phyloP scores from a whole-genome alignment of 768 basidiomycete species.

The Clitopilus hobsonii region DNA sequence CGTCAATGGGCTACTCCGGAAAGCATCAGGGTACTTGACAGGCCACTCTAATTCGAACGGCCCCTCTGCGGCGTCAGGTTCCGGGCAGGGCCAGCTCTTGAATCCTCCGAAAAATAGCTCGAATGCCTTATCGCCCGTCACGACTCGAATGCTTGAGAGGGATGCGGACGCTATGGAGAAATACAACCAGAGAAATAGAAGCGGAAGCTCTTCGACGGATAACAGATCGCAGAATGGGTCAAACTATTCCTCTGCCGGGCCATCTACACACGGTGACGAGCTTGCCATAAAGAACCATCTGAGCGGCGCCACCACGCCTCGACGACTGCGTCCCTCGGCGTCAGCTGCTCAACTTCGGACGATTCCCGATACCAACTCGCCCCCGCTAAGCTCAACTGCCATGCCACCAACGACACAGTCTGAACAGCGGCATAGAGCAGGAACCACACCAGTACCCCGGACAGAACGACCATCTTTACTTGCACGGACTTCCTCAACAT shows the following conservation, averaged over 20 bases:
- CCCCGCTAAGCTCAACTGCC: conserved; percentile 16
- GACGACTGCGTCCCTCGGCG: conserved; percentile 65
- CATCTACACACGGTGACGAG: conserved; percentile 52
- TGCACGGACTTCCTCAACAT: conserved; percentile 54
- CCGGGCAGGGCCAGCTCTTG: conserved; percentile 3
- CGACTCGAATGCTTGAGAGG: conserved; percentile 73
- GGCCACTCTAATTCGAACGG: background rate
- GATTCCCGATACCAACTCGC: conserved; percentile 25
- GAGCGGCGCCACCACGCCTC: conserved; percentile 51
- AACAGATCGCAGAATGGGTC: conserved; percentile 60
- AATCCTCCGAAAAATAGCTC: conserved; percentile 28
- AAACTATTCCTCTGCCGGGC: conserved; percentile 42
- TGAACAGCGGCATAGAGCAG: conserved; percentile 57
- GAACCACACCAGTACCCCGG: conserved; percentile 57
- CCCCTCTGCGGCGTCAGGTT: conserved; percentile 21
- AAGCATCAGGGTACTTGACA: conserved; percentile 8
- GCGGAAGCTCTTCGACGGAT: conserved; percentile 76
- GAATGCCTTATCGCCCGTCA: conserved; percentile 69
- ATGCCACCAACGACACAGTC: conserved; percentile 29
- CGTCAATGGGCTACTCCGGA: background rate
- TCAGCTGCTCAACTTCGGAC: conserved; percentile 75
- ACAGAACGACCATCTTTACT: conserved; percentile 39
- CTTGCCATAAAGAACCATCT: conserved; percentile 43
- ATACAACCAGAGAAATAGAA: conserved; percentile 76
- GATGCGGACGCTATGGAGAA: conserved; percentile 89